A percentile compares a stretch with the other conserved stretches of the same genome.
phyloP scores from a whole-genome alignment of 257 asterid species.

The Verbena officinalis region DNA sequence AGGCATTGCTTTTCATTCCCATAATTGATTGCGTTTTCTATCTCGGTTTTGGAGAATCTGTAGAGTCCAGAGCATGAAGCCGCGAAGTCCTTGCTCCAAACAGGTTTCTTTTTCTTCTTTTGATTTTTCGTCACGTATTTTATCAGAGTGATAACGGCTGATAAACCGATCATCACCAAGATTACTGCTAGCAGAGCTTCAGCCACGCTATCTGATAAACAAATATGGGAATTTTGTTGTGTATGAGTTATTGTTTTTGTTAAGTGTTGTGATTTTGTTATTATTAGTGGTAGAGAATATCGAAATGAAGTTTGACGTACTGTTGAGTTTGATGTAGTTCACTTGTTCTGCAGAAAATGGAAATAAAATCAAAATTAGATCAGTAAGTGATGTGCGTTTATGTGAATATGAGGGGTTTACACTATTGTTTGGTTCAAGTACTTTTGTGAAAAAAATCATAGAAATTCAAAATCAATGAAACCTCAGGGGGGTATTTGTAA shows the following conservation, averaged over 20 bases:
- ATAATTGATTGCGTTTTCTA: slow-evolving; percentile 58
- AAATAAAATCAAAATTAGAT: too few species aligned
- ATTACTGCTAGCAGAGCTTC: slow-evolving; percentile 54
- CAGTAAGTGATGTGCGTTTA: too few species aligned
- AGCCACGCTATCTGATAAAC: slow-evolving; percentile 49
- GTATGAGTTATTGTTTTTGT: slow-evolving; percentile 1
- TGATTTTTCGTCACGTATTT: slow-evolving; percentile 47
- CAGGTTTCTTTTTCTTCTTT: slow-evolving; percentile 37
- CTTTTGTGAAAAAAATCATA: too few species aligned
- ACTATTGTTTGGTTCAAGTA: too few species aligned
- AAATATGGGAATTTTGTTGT: not conserved
- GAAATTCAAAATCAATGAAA: too few species aligned
- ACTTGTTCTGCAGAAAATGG: slow-evolving; percentile 41
- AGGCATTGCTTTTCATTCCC: slow-evolving; percentile 51
- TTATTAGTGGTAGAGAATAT: not conserved
- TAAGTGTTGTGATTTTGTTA: not conserved
- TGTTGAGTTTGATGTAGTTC: slow-evolving; percentile 51
- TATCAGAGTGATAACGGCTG: slow-evolving; percentile 45
- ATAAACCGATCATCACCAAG: slow-evolving; percentile 42
- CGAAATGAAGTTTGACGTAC: slow-evolving; percentile 42
- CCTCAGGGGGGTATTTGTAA: too few species aligned
- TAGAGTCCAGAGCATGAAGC: slow-evolving; percentile 61
- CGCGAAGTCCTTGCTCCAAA: slow-evolving; percentile 31
- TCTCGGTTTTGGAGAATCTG: slow-evolving; percentile 71
- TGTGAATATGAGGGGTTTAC: too few species aligned